Evolutionary conservation across 108 stramenopile species (phyloP).

Genomic region (Ochromonas danica): DNA sequence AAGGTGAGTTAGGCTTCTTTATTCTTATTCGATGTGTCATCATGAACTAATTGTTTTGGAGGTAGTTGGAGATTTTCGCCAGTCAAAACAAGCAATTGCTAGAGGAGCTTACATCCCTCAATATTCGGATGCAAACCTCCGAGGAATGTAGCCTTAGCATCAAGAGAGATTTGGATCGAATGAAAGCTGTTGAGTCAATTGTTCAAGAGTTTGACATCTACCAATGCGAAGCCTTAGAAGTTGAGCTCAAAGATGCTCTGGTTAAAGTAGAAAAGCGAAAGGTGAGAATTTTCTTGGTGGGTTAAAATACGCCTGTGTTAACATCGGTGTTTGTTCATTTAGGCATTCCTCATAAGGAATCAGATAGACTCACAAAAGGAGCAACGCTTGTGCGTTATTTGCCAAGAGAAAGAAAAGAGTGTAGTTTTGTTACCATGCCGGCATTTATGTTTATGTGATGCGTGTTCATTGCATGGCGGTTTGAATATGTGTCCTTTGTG

Average conservation of each 20-base stretch:
- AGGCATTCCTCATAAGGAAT: constrained; percentile 1
- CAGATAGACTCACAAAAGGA: constrained; percentile 5
- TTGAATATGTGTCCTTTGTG: constrained; percentile 15
- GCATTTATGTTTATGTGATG: constrained; percentile 33
- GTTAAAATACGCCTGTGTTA: background rate
- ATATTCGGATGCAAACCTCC: background rate
- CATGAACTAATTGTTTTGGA: background rate
- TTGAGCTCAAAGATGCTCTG: background rate
- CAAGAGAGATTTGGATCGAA: too few relatives aligned
- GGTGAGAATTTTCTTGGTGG: background rate
- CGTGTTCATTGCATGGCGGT: background rate
- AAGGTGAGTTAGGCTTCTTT: background rate
- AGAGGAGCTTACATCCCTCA: background rate
- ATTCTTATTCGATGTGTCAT: background rate
- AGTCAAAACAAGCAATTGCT: background rate
- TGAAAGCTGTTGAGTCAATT: too few relatives aligned
- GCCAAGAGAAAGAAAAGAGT: constrained; percentile 31
- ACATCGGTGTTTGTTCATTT: too few relatives aligned
- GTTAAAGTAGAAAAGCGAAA: constrained; percentile 12
- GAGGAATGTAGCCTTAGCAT: background rate
- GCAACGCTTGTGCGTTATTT: constrained; percentile 33
- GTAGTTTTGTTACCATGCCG: constrained; percentile 32
- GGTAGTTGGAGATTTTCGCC: background rate
- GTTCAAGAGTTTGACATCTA: background rate
- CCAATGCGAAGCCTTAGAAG: constrained; percentile 1